Conservation (phyloP, 2,329 filamentous ascomycete species). For the Pseudohalonectria lignicola region DNA sequence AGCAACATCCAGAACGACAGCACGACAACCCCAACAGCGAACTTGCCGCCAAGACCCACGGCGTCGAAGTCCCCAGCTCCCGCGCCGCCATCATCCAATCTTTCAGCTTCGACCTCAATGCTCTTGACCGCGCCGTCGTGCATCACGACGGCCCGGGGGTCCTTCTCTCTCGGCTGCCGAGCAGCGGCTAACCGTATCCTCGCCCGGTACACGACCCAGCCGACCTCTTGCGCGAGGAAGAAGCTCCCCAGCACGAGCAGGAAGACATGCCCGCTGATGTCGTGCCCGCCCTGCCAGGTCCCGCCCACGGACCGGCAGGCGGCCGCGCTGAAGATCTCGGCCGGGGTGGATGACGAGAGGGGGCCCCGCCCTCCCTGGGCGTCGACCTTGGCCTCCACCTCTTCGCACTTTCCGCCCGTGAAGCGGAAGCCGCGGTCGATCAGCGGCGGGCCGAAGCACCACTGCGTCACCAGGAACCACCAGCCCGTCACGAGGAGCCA, state of each 20-base stretch:
- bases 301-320: conserved; percentile 79
- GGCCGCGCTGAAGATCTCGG: conserved; percentile 55
- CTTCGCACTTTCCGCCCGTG: conserved; percentile 75
- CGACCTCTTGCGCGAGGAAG: conserved; percentile 72
- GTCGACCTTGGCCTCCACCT: conserved; percentile 34
- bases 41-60: conserved; percentile 38
- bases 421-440: conserved; percentile 85
- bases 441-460: conserved; percentile 86
- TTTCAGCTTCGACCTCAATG: conserved; percentile 39
- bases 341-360: conserved; percentile 10
- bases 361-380: conserved; percentile 25
- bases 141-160: conserved; percentile 43
- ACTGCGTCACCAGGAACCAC: conserved; percentile 88
- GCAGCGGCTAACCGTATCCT: too few relatives aligned
- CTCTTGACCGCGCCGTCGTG: conserved; percentile 54
- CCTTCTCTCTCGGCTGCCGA: conserved; percentile 21
- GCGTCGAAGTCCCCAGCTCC: conserved; percentile 13
- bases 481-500: conserved; percentile 63
- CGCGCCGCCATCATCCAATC: conserved; percentile 10
- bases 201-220: conserved; percentile 40
- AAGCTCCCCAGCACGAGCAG: conserved; percentile 75
- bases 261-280: conserved; percentile 93
- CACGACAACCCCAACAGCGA: conserved; percentile 52
- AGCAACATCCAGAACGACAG: conserved; percentile 91
- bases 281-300: conserved; percentile 83